Evolutionary conservation across 805 yeast species (phyloP).

Genomic region (Candida gorgasii): DNA sequence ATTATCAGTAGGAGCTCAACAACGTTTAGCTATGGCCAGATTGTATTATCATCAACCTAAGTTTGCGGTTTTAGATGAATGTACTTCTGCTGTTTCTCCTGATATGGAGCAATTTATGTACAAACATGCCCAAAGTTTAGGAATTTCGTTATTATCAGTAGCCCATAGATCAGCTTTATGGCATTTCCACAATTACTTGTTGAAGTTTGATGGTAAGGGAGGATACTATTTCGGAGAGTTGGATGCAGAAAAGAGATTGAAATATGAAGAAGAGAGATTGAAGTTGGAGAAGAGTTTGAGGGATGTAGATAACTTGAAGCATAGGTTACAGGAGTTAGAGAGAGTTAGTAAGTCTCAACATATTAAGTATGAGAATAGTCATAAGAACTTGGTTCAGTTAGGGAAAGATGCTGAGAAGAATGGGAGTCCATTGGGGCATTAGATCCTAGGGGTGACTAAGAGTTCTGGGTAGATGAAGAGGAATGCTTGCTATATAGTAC

Average conservation of each 20-base stretch:
- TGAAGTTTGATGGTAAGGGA: slow-evolving; percentile 87
- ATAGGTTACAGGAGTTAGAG: slow-evolving; percentile 64
- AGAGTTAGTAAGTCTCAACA: slow-evolving; percentile 50
- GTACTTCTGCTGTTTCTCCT: slow-evolving; percentile 91
- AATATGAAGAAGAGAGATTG: slow-evolving; percentile 76
- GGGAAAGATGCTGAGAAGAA: slow-evolving; percentile 12
- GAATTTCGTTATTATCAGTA: slow-evolving; percentile 83
- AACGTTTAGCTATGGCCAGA: slow-evolving; percentile 89
- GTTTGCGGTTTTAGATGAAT: slow-evolving; percentile 94
- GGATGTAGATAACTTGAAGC: slow-evolving; percentile 65
- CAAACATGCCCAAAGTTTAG: slow-evolving; percentile 71
- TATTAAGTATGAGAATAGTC: slow-evolving; percentile 31
- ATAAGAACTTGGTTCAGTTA: slow-evolving; percentile 26
- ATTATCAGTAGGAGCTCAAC: slow-evolving; percentile 88
- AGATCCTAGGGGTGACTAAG: too few relatives aligned
- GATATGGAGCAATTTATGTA: slow-evolving; percentile 91
- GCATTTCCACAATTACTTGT: slow-evolving; percentile 82
- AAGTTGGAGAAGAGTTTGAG: slow-evolving; percentile 69
- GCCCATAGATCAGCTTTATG: slow-evolving; percentile 91
- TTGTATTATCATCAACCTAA: slow-evolving; percentile 87
- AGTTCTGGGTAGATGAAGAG: too few relatives aligned
- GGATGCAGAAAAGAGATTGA: slow-evolving; percentile 70
- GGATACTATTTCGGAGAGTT: slow-evolving; percentile 61
- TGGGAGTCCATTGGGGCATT: slow-evolving; percentile 3
- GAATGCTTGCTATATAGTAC: too few relatives aligned